Evolutionary conservation across 352 stramenopile species (phyloP), one percentile per base, ranked within the genome.

Genomic region (Pythium sp.): DNA sequence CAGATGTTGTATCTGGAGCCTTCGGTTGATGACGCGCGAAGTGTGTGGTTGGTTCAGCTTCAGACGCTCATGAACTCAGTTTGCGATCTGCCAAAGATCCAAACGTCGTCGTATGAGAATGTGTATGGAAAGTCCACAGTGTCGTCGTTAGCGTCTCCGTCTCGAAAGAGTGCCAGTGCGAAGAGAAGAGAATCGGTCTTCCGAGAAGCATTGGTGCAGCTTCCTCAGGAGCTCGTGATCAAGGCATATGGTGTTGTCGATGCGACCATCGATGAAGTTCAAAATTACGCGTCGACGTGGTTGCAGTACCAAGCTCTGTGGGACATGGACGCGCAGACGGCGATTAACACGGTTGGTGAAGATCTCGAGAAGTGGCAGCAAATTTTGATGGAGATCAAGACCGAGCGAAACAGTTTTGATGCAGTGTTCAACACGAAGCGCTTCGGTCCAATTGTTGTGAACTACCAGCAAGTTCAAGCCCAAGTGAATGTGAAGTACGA

Each of bases 401-500:
- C 95, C 51, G 97, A 98, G 58, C 87, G 98, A 5, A 93, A 91
- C 62, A 92, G 90, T n/a, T 97, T 99, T 59, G 97, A 99, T 75
- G 92, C 89, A 5, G 72, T 92, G 58, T 78, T 96, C 71, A 82
- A 90, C 80, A 88, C 90, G n/a, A 95, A 95, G 64, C 69, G 74
- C 14, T 99, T 97, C 78, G 97, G 73, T 69, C 97, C 72, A 11
- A 86, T 98, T 65, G 71, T 87, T 5, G 82, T 98, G 20, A 96
- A 98, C 74, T 97, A 97, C 64, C 86, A 97, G 72, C 88, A 97
- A 78, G 89, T 98, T 14, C 92, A 98, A 72, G 87, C 92, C 3
- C 85, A 97, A 72, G 89, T 97, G 54, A 99, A 99, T 69, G 84
- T 99, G 46, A 99, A 99, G 76, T 99, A 99, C 79, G 98, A 99